Conservation (phyloP, 257 asterid genomes). For the Solanum acaule region DNA sequence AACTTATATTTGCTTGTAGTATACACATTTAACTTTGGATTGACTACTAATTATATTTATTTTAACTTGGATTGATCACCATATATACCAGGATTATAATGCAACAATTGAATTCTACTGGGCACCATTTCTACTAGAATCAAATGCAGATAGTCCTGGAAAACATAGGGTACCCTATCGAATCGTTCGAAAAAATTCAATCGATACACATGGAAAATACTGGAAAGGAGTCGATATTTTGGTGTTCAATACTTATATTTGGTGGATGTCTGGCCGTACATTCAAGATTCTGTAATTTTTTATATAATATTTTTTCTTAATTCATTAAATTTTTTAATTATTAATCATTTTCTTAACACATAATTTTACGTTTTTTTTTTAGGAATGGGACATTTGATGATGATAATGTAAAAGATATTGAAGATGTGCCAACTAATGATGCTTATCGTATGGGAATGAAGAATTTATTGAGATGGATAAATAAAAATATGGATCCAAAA, state of each 20-base stretch:
- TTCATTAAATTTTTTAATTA: neutral
- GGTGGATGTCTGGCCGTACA: constrained; percentile 61
- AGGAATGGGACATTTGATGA: constrained; percentile 6
- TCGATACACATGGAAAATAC: constrained; percentile 44
- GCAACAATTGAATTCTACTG: constrained; percentile 78
- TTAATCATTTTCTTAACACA: neutral
- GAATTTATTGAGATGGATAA: constrained; percentile 1
- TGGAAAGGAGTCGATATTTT: constrained; percentile 78
- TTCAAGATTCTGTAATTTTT: constrained; percentile 41
- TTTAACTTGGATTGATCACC: neutral
- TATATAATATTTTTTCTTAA: neutral
- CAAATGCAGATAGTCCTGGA: constrained; percentile 67
- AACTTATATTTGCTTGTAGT: too few species aligned
- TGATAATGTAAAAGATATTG: neutral
- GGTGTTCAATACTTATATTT: constrained; percentile 68
- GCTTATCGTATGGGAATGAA: constrained; percentile 2
- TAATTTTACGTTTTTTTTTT: neutral
- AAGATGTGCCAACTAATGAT: neutral
- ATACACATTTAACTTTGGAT: neutral
- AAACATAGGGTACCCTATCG: constrained; percentile 39
- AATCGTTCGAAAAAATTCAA: constrained; percentile 45
- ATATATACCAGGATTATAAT: constrained; percentile 42
- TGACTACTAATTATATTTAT: neutral
- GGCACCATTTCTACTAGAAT: constrained; percentile 80
- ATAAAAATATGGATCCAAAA: neutral